These are phyloP conservation scores for Leccinum ochraceum DNA, from an alignment of 768 basidiomycete genomes.

Conservation along the genomic window DNA sequence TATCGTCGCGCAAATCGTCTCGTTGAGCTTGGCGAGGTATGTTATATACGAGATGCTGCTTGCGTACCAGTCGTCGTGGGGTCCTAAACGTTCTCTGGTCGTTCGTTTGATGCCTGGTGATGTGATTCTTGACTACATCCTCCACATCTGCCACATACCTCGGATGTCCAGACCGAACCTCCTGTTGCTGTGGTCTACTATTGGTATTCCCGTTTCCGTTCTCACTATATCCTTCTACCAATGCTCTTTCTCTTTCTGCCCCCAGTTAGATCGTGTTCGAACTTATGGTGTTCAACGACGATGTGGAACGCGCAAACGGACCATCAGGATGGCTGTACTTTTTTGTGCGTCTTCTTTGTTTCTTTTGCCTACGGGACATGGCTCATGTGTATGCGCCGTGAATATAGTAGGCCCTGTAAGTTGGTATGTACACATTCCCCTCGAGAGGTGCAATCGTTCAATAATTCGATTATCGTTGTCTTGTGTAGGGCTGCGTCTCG, in stretches of 20 bases:
- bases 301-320: constrained; percentile 36
- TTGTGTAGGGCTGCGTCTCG: constrained; percentile 21
- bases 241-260: not conserved
- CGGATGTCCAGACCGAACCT: constrained; percentile 20
- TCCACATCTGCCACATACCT: constrained; percentile 29
- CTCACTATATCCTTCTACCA: not conserved
- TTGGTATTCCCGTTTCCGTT: constrained; percentile 9
- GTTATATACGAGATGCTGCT: constrained; percentile 31
- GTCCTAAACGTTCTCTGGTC: not conserved
- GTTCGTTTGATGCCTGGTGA: constrained; percentile 14
- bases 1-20: constrained; percentile 29
- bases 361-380: not conserved
- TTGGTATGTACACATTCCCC: constrained; percentile 17
- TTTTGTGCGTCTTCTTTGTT: constrained; percentile 13
- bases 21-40: constrained; percentile 25
- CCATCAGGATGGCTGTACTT: constrained; percentile 28
- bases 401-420: constrained; percentile 10
- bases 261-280: constrained; percentile 32
- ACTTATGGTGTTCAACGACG: constrained; percentile 27
- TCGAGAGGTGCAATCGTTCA: not conserved
- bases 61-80: constrained; percentile 15
- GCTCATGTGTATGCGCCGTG: constrained; percentile 1
- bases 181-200: constrained; percentile 30
- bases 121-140: constrained; percentile 9
- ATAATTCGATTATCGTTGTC: not conserved